Conservation (phyloP, 345 rosid genomes). For the Rubroshorea leprosula region DNA sequence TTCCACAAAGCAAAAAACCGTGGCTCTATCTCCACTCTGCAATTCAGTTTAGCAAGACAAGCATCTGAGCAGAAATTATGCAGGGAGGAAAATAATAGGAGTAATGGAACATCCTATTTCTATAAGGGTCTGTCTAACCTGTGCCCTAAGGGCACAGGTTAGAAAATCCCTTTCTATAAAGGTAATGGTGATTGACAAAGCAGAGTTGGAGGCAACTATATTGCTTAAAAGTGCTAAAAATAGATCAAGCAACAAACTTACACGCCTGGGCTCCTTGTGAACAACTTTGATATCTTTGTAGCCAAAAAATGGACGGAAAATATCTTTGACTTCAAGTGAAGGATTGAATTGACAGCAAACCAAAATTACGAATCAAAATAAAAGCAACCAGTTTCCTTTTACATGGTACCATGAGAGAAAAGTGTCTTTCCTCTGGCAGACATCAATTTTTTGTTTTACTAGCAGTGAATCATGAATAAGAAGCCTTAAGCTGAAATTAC, state of each 20-base stretch:
- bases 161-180: too few relatives aligned
- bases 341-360: constrained; percentile 12
- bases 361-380: not conserved
- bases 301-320: constrained; percentile 56
- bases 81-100: too few relatives aligned
- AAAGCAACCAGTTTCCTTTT: not conserved
- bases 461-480: not conserved
- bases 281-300: constrained; percentile 54
- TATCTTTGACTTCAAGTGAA: constrained; percentile 34
- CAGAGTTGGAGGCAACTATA: not conserved
- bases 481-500: too few relatives aligned
- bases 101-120: not conserved
- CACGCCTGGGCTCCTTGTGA: constrained; percentile 53
- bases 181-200: not conserved
- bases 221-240: not conserved
- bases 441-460: not conserved
- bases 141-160: too few relatives aligned
- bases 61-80: not conserved
- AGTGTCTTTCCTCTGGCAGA: too few relatives aligned
- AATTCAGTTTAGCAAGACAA: too few relatives aligned
- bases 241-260: constrained; percentile 26
- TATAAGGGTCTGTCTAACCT: too few relatives aligned
- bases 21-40: constrained; percentile 45
- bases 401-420: not conserved
- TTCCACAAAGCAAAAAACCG: constrained; percentile 56